Conservation (phyloP, 257 asterid species). For the Dorcoceras hygrometricum region DNA sequence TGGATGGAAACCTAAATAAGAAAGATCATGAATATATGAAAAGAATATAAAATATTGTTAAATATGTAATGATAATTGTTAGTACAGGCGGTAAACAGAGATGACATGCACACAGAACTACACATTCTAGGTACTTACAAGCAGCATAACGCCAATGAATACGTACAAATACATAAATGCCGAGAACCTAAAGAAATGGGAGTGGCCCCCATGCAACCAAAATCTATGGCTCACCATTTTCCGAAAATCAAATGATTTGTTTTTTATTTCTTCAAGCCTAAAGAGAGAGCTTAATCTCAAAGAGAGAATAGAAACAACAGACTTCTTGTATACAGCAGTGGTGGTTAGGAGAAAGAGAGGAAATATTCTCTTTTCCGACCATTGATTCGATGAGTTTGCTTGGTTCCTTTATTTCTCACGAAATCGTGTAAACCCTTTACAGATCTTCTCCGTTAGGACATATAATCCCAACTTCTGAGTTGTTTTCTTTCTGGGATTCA, state of each 20-base stretch:
- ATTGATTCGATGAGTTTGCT: conserved; percentile 19
- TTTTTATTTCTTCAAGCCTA: background rate
- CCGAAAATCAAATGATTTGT: conserved; percentile 24
- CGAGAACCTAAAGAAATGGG: background rate
- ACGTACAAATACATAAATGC: conserved; percentile 4
- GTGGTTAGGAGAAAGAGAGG: conserved; percentile 29
- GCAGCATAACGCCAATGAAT: conserved; percentile 46
- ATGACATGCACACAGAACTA: conserved; percentile 43
- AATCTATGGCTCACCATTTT: conserved; percentile 42
- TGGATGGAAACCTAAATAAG: no score
- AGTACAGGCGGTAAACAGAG: conserved; percentile 31
- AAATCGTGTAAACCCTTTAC: conserved; percentile 26
- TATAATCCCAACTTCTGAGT: conserved; percentile 26
- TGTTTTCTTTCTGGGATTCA: conserved; percentile 18
- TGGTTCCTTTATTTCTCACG: conserved; percentile 32
- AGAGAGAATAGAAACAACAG: conserved; percentile 14
- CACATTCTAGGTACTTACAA: conserved; percentile 37
- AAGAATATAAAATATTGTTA: no score
- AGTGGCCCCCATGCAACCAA: conserved; percentile 24
- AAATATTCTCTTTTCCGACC: conserved; percentile 42
- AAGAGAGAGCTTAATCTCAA: background rate
- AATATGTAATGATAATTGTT: conserved; percentile 20
- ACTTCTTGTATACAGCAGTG: background rate
- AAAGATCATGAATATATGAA: no score
- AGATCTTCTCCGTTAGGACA: conserved; percentile 6